Evolutionary conservation across 2,329 filamentous ascomycete genomes (phyloP).

Genomic region (Conoideocrella luteorostrata): DNA sequence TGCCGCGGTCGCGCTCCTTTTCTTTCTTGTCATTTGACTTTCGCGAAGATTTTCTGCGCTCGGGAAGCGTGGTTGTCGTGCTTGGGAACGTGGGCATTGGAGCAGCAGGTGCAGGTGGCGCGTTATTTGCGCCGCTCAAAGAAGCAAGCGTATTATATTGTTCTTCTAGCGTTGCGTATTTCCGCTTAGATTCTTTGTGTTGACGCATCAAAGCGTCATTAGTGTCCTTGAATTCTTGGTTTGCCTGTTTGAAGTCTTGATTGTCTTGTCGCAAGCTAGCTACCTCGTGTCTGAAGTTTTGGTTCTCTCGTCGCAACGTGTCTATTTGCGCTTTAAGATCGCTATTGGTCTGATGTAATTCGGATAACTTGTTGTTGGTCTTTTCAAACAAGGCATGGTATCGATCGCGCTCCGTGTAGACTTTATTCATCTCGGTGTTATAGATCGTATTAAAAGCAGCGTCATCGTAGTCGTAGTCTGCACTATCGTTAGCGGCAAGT

Average conservation of each 20-base stretch:
- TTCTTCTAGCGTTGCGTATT: constrained; percentile 22
- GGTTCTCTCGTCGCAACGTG: constrained; percentile 4
- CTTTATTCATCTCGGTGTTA: constrained; percentile 20
- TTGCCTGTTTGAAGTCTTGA: not conserved
- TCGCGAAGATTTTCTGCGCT: constrained; percentile 22
- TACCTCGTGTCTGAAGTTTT: constrained; percentile 1
- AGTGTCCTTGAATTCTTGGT: constrained; percentile 14
- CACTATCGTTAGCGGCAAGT: constrained; percentile 5
- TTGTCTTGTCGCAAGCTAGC: constrained; percentile 7
- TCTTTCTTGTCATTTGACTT: constrained; percentile 21
- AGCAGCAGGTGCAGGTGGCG: constrained; percentile 8
- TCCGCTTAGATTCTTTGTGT: constrained; percentile 21
- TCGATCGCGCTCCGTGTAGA: constrained; percentile 15
- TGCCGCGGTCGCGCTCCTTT: constrained; percentile 9
- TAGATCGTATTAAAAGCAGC: constrained; percentile 11
- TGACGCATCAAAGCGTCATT: constrained; percentile 11
- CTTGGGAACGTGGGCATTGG: constrained; percentile 19
- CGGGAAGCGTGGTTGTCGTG: constrained; percentile 15
- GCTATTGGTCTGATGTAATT: constrained; percentile 15
- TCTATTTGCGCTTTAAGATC: constrained; percentile 14
- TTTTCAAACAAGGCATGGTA: constrained; percentile 21
- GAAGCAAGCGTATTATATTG: constrained; percentile 20
- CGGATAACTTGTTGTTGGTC: constrained; percentile 23
- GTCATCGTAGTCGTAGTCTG: constrained; percentile 13
- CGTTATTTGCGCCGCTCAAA: not conserved